Evolutionary conservation across 257 asterid species (phyloP).

Genomic region (Lantana camara): DNA sequence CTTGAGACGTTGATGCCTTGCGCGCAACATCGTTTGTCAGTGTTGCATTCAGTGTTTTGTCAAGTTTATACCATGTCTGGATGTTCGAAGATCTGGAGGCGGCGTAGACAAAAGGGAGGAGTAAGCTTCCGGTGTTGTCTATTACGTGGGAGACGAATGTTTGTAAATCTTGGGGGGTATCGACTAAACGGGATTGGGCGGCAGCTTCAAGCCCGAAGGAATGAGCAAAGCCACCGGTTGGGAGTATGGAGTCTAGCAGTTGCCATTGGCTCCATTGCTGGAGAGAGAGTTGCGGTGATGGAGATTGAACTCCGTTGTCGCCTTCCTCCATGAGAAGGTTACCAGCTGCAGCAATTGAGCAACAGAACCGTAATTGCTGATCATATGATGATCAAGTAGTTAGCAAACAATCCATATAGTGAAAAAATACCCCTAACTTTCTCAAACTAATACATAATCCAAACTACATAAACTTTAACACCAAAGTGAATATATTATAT

Average conservation of each 20-base stretch:
- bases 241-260: conserved; percentile 84
- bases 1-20: conserved; percentile 80
- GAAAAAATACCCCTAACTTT: too few species aligned
- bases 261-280: conserved; percentile 93
- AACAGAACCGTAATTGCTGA: too few species aligned
- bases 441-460: too few species aligned
- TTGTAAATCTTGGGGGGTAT: conserved; percentile 55
- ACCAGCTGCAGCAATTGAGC: too few species aligned
- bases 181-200: conserved; percentile 64
- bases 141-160: conserved; percentile 52
- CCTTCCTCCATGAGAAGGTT: conserved; percentile 29
- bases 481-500: neutral
- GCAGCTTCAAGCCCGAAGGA: conserved; percentile 95
- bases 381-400: too few species aligned
- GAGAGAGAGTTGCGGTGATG: conserved; percentile 31
- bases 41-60: conserved; percentile 54
- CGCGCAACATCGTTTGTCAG: conserved; percentile 80
- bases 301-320: conserved; percentile 17
- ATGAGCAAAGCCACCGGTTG: conserved; percentile 99
- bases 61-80: conserved; percentile 67
- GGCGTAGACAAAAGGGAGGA: conserved; percentile 78
- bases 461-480: neutral
- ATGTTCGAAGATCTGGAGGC: conserved; percentile 52
- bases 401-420: neutral
- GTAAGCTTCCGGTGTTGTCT: conserved; percentile 85